A percentile compares a stretch with the other conserved stretches of the same genome.
Conservation (phyloP, 805 yeast species). For the Metschnikowia sp. region DNA sequence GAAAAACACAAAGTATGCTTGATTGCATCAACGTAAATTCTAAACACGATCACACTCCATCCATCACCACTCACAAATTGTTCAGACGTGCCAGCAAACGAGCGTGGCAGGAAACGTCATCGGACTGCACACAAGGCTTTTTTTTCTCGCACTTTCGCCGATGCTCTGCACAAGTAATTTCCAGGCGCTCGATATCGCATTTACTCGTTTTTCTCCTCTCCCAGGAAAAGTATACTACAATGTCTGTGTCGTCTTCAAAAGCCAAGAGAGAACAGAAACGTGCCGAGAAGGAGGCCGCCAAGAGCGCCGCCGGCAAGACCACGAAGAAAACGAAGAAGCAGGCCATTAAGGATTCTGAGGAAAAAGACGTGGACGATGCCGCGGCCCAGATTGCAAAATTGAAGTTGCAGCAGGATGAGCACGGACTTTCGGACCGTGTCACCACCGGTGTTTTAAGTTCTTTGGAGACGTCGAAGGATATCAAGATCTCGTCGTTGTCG, state of each 20-base stretch:
- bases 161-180: constrained; percentile 4
- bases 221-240: constrained; percentile 6
- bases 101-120: background rate
- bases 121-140: constrained; percentile 1
- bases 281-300: constrained; percentile 52
- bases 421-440: constrained; percentile 95
- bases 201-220: background rate
- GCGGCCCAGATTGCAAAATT: constrained; percentile 78
- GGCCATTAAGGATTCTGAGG: constrained; percentile 49
- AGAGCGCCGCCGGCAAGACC: constrained; percentile 64
- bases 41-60: too few relatives aligned
- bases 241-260: constrained; percentile 82
- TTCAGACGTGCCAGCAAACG: background rate
- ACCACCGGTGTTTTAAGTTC: constrained; percentile 96
- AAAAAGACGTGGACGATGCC: constrained; percentile 54
- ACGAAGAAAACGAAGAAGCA: constrained; percentile 62
- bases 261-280: constrained; percentile 98
- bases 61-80: too few relatives aligned
- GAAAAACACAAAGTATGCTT: too few relatives aligned
- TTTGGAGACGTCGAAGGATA: constrained; percentile 85
- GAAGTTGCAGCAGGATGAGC: constrained; percentile 89
- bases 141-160: background rate
- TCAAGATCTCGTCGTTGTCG: constrained; percentile 86
- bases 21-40: too few relatives aligned
- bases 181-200: background rate